Conservation (phyloP, 805 yeast species). For the Lipomyces chichibuensis region DNA sequence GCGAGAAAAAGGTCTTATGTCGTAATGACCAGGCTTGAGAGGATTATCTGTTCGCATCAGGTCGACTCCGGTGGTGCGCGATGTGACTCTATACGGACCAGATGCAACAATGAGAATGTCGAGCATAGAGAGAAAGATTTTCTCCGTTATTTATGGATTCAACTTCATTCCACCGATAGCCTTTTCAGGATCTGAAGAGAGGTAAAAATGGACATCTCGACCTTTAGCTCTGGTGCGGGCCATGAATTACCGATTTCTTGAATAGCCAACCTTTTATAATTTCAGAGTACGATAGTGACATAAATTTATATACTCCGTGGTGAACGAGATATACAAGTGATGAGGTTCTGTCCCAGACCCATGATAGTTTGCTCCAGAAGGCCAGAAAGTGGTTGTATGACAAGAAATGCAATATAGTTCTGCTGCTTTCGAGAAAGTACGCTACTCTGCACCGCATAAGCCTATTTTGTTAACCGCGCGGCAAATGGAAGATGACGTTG, state of each 20-base stretch:
- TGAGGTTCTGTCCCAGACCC: too few species aligned
- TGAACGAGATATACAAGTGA: not conserved
- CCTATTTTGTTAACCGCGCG: too few species aligned
- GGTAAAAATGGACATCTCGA: conserved; percentile 4
- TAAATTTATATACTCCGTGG: not conserved
- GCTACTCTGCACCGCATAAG: too few species aligned
- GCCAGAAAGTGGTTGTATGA: too few species aligned
- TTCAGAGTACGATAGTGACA: not conserved
- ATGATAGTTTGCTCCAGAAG: too few species aligned
- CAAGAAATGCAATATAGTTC: too few species aligned
- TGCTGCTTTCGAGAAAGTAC: too few species aligned
- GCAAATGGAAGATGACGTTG: too few species aligned
- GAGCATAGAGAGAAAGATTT: conserved; percentile 2
- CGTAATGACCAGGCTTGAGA: conserved; percentile 1
- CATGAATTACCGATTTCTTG: conserved; percentile 1
- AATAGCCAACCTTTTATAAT: not conserved
- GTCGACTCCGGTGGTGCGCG: conserved; percentile 3
- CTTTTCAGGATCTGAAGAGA: not conserved
- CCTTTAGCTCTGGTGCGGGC: conserved; percentile 5
- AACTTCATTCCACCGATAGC: conserved; percentile 4
- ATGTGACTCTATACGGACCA: conserved; percentile 5
- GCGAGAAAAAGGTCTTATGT: conserved; percentile 1
- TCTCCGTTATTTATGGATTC: conserved; percentile 1
- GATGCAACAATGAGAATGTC: conserved; percentile 4
- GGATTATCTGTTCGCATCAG: conserved; percentile 2